These are phyloP conservation scores for Tilletia walkeri DNA, from an alignment of 1,284 basidiomycete species.

Conservation along the genomic window DNA sequence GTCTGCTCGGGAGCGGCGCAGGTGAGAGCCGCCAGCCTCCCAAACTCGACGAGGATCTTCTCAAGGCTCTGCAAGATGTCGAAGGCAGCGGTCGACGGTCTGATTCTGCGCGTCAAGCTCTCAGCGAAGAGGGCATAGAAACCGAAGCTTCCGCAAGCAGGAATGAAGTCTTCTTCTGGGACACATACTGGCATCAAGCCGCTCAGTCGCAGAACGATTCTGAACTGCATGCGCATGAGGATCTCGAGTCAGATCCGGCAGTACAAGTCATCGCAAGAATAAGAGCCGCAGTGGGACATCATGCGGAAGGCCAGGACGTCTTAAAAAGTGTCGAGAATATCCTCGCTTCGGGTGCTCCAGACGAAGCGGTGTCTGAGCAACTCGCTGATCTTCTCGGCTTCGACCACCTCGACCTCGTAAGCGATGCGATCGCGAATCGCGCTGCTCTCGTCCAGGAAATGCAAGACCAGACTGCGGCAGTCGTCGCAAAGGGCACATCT, in stretches of 20 bases:
- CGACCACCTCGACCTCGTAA: slow-evolving; percentile 69
- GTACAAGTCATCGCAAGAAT: background rate
- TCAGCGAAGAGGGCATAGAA: too few species aligned
- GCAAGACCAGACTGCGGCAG: background rate
- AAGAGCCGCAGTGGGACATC: background rate
- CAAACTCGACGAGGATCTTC: too few species aligned
- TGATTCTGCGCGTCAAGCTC: too few species aligned
- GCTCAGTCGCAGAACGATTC: background rate
- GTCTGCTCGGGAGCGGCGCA: too few species aligned
- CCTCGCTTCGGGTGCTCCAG: slow-evolving; percentile 1
- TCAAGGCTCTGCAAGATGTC: too few species aligned
- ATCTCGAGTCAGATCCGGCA: background rate
- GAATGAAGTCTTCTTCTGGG: background rate
- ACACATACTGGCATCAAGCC: slow-evolving; percentile 3
- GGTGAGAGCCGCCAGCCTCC: too few species aligned
- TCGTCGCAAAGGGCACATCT: background rate
- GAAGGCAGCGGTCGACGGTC: too few species aligned
- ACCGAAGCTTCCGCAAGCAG: too few species aligned
- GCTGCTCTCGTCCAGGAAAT: background rate
- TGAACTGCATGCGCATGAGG: background rate
- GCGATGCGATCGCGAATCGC: slow-evolving; percentile 50
- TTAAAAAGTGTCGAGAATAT: background rate
- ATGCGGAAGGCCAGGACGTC: background rate
- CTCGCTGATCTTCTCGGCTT: slow-evolving; percentile 81
- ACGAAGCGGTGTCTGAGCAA: slow-evolving; percentile 46